Base-by-base conservation (phyloP, 768 basidiomycete genomes). In the Phylloporus scabripes region DNA sequence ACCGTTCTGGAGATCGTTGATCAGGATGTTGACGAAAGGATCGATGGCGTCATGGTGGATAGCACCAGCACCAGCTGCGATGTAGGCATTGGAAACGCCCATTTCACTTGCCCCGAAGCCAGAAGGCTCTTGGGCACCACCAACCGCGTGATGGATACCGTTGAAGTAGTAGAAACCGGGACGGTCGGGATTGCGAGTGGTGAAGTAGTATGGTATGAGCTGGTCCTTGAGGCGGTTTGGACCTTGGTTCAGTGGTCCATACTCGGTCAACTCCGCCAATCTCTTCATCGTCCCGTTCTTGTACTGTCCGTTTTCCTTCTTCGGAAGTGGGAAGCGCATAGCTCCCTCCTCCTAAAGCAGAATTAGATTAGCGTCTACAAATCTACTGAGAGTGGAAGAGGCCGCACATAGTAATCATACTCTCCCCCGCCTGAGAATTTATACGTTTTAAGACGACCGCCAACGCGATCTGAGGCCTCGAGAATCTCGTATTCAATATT, bases 401-500 rank as follows among this genome's bases (percentile, higher is more conserved):
- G 15, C 8, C 40, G 26, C 5, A 42, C 40, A n/a, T 26, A 42
- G 23, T 42, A 42, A n/a, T 42, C 41, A 5, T 26, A 28, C 24
- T 42, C 41, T 26, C 23, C 23, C n/a, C 41, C 41, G n/a, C 59
- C 45, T 1, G 53, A 47, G 55, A 79, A 78, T 6, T 61, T 60
- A 48, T 77, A 59, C 1, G 77, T 79, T 50, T 55, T 71, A 38
- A 76, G 59, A 15, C 74, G 70, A 21, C 78, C 78, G 15, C 41
- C 41, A 18, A 7, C 7, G 11, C 69, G 71, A 10, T 61, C 54
- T 0, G 61, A 62, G 2, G 70, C 74, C 58, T 77, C 77, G 5
- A 78, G 48, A 45, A 78, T 74, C 37, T 74, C 69, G 53, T 73
- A 78, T 4, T 62, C 56, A 54, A 77, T 71, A 10, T 63, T 68